Evolutionary conservation across 1,284 basidiomycete genomes (phyloP).

Genomic region (Sporisorium scitamineum): DNA sequence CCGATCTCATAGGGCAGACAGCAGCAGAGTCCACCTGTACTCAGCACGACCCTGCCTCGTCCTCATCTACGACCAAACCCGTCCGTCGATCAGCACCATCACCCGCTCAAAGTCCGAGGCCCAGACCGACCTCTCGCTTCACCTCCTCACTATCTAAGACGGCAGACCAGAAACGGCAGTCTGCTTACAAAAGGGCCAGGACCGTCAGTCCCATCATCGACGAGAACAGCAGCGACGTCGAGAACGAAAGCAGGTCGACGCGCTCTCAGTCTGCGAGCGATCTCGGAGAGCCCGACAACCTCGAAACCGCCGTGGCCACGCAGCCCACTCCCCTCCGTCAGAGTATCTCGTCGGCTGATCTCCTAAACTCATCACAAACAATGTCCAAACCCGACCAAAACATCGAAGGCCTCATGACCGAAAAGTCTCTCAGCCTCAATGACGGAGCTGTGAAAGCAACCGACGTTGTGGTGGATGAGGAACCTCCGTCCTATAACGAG

Average conservation of each 20-base stretch:
- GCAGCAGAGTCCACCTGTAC: neutral
- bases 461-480: conserved; percentile 8
- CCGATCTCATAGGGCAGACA: conserved; percentile 1
- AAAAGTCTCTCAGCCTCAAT: conserved; percentile 42
- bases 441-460: conserved; percentile 15
- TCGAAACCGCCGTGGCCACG: neutral
- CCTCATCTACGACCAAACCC: conserved; percentile 7
- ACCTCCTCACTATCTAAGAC: conserved; percentile 6
- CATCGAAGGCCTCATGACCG: conserved; percentile 51
- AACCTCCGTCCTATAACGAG: conserved; percentile 42
- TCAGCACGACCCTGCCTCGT: neutral
- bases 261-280: conserved; percentile 44
- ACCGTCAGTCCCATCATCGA: conserved; percentile 52
- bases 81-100: conserved; percentile 32
- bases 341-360: conserved; percentile 35
- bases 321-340: conserved; percentile 46
- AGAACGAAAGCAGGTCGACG: conserved; percentile 27
- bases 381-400: conserved; percentile 39
- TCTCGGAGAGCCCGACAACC: conserved; percentile 27
- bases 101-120: conserved; percentile 28
- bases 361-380: conserved; percentile 3
- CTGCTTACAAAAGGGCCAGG: conserved; percentile 43
- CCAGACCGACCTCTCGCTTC: conserved; percentile 23
- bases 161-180: conserved; percentile 10
- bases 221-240: conserved; percentile 52